These are phyloP conservation scores for Candida insectorum DNA, from an alignment of 805 yeast genomes.

Conservation along the genomic window DNA sequence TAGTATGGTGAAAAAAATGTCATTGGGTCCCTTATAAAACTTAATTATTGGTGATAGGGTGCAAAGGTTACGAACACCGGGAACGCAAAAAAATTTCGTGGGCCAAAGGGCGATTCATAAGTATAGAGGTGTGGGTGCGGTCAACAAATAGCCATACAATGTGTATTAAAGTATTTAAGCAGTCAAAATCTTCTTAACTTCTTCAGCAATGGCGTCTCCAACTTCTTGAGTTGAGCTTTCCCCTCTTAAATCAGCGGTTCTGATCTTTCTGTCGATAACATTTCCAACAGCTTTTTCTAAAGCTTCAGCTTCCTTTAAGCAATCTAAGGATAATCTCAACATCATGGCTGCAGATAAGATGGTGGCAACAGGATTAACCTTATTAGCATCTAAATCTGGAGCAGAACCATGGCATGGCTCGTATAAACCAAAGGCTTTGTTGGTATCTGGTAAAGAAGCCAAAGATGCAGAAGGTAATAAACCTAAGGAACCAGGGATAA, in stretches of 20 bases:
- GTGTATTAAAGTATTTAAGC: background rate
- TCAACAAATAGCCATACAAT: too few relatives aligned
- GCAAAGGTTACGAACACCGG: too few relatives aligned
- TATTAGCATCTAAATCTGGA: conserved; percentile 83
- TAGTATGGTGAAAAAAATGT: too few relatives aligned
- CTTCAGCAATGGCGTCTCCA: conserved; percentile 86
- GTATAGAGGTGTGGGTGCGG: too few relatives aligned
- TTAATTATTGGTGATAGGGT: too few relatives aligned
- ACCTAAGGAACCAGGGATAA: conserved; percentile 96
- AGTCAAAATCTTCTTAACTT: conserved; percentile 54
- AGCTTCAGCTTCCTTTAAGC: conserved; percentile 81
- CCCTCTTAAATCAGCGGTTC: conserved; percentile 93
- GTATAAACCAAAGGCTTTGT: conserved; percentile 90
- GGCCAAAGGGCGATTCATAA: too few relatives aligned
- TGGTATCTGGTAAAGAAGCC: conserved; percentile 94
- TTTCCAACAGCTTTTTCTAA: conserved; percentile 82
- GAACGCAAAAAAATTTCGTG: too few relatives aligned
- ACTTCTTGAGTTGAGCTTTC: conserved; percentile 80
- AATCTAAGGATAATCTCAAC: conserved; percentile 85
- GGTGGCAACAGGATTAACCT: conserved; percentile 94
- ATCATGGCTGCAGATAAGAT: conserved; percentile 96
- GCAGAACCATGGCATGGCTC: conserved; percentile 99
- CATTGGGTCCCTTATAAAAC: too few relatives aligned
- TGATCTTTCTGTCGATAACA: conserved; percentile 78
- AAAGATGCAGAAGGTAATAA: conserved; percentile 93